Evolutionary conservation across 1,139 yeast species (phyloP).

Genomic region (Yamadazyma blattariae): DNA sequence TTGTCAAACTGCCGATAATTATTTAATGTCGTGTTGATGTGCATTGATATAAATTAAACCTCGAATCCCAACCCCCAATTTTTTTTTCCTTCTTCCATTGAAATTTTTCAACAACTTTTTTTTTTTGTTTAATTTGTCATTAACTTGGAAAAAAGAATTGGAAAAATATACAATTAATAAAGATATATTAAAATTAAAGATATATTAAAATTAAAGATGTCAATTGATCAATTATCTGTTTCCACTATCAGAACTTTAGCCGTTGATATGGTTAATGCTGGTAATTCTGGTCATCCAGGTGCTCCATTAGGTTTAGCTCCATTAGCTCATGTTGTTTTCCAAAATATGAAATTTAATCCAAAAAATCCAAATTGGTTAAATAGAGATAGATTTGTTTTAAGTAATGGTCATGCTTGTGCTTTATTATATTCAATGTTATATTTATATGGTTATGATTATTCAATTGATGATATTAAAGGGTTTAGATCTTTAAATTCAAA

Average conservation of each 20-base stretch:
- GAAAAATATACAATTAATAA: too few relatives aligned
- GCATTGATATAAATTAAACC: too few relatives aligned
- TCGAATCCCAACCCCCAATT: too few relatives aligned
- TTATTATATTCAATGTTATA: conserved; percentile 83
- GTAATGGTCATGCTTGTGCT: conserved; percentile 98
- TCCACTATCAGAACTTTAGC: conserved; percentile 89
- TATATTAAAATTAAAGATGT: too few relatives aligned
- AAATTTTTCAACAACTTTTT: too few relatives aligned
- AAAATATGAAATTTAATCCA: conserved; percentile 84
- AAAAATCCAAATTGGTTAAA: conserved; percentile 88
- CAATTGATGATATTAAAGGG: conserved; percentile 82
- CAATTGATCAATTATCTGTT: conserved; percentile 72
- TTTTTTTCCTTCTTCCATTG: too few relatives aligned
- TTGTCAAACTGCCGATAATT: too few relatives aligned
- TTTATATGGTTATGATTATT: conserved; percentile 77
- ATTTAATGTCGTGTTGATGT: too few relatives aligned
- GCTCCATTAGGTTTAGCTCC: conserved; percentile 98
- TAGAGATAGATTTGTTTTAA: conserved; percentile 92
- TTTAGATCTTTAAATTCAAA: conserved; percentile 91
- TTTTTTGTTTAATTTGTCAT: too few relatives aligned
- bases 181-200: too few relatives aligned
- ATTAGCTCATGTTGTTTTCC: conserved; percentile 66
- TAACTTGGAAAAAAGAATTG: too few relatives aligned
- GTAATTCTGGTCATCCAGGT: conserved; percentile 99
- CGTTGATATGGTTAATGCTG: conserved; percentile 83